Evolutionary conservation across 169 alveolate species (phyloP).

Genomic region (Plasmodium knowlesi): DNA sequence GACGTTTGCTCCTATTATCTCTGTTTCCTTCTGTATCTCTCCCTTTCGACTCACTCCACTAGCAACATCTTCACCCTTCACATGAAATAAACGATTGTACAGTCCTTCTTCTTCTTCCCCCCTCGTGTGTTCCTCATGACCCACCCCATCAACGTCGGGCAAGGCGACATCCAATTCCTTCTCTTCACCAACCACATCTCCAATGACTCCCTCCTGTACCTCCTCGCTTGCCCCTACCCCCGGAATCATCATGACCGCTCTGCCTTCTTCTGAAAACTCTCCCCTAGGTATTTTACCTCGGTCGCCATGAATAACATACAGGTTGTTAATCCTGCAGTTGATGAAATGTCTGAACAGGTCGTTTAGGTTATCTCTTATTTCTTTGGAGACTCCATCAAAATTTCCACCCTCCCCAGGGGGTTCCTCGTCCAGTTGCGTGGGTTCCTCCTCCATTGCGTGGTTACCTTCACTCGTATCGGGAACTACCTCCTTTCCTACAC

Average conservation of each 20-base stretch:
- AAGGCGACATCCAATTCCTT: background rate
- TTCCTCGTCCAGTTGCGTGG: background rate
- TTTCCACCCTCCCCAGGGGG: background rate
- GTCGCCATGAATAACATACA: slow-evolving; percentile 49
- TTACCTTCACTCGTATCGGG: background rate
- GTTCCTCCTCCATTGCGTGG: background rate
- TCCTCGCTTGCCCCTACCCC: background rate
- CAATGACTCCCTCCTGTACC: background rate
- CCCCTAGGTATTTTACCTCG: background rate
- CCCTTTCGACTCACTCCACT: background rate
- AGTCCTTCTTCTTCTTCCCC: background rate
- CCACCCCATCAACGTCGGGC: background rate
- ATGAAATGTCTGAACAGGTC: slow-evolving; percentile 51
- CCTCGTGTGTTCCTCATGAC: background rate
- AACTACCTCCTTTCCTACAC: background rate
- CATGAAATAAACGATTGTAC: background rate
- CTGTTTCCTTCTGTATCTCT: background rate
- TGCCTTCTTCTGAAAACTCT: background rate
- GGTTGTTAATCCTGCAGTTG: slow-evolving; percentile 43
- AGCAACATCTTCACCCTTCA: background rate
- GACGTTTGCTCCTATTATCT: background rate
- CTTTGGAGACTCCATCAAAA: slow-evolving; percentile 30
- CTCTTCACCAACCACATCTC: background rate
- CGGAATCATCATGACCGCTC: background rate
- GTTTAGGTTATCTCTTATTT: slow-evolving; percentile 25